Base-by-base conservation (phyloP, 139 green algal species). In the Zygnema cylindricum region DNA sequence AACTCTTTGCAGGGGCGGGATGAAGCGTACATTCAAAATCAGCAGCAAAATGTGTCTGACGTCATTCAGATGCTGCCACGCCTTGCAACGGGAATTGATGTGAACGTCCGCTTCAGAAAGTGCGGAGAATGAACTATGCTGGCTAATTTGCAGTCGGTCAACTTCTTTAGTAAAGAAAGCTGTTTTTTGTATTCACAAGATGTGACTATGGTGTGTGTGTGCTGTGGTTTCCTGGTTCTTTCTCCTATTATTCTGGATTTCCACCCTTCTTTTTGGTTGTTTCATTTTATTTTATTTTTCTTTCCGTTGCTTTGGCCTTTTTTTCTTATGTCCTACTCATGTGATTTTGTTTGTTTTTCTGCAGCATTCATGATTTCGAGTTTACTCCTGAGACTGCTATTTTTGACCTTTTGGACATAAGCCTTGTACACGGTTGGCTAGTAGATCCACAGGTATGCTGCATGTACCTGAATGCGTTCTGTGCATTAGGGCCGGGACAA, bases 361-460 rank as follows among this genome's bases (percentile, higher is more conserved):
- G 7, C 81, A 91, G 89, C 43, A 95, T 93, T 76, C 88, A 86
- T 0, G 89, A 79, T 69, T 95, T 95, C 89, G 93, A 96, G 88
- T 96, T 95, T 86, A 97, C 95, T 7, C 77, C 89, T 32, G 95
- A 98, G 89, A 82, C 95, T 1, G 93, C 94, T 22, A 95, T 99
- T 43, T 99, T 99, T 86, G 97, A 99, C 92, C 94, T 99, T 57
- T 92, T 99, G 69, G 95, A 96, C 92, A 96, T 99, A 55, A 81
- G 54, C 25, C 92, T 99, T 23, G 91, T 97, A 55, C 97, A 99
- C 86, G 97, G 96, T 57, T 99, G 97, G 97, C 89, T 99, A 43
- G 89, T 96, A 1, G 96, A 98, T 85, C 92, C 94, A 0, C 85
- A 95, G 90, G 93, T 94, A 81, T 33, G 0, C 49, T 38, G 49